These are phyloP conservation scores for Hydnomerulius pinastri DNA, from an alignment of 768 basidiomycete genomes.

Conservation along the genomic window DNA sequence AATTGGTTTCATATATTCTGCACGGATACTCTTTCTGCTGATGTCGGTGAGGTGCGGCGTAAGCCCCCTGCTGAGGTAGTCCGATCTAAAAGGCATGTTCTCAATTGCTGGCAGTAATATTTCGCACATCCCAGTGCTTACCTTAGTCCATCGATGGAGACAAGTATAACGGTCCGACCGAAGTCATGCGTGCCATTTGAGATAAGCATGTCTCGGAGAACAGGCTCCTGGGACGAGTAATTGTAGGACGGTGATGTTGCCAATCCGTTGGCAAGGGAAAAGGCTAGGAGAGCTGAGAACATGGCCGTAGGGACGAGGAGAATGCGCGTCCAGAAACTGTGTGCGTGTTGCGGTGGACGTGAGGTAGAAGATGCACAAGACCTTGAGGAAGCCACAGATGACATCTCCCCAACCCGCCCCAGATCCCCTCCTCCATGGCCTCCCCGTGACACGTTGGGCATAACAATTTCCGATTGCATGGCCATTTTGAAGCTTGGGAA, in stretches of 20 bases:
- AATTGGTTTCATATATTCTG: conserved; percentile 78
- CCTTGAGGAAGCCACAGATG: neutral
- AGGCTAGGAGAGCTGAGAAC: conserved; percentile 9
- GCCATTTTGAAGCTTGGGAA: too few relatives aligned
- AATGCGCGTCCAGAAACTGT: conserved; percentile 1
- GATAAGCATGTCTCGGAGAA: neutral
- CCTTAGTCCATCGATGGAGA: conserved; percentile 79
- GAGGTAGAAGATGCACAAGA: too few relatives aligned
- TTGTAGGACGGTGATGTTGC: neutral
- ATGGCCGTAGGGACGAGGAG: conserved; percentile 6
- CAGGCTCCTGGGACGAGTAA: neutral
- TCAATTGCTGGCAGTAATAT: neutral
- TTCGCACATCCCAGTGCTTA: neutral
- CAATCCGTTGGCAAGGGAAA: neutral
- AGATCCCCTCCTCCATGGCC: too few relatives aligned
- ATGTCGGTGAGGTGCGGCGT: conserved; percentile 78
- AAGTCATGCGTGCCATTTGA: conserved; percentile 85
- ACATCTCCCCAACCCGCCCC: neutral
- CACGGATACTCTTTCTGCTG: conserved; percentile 73
- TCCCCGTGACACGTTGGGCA: too few relatives aligned
- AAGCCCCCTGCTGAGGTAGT: conserved; percentile 77
- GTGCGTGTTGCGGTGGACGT: too few relatives aligned
- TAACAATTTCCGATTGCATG: too few relatives aligned
- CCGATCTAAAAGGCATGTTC: conserved; percentile 46
- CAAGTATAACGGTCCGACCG: conserved; percentile 75